Percentiles rank a stretch among this genome's conserved stretches.
phyloP scores from a whole-genome alignment of 2,329 filamentous ascomycete species.

The Coccinonectria pachysandricola region DNA sequence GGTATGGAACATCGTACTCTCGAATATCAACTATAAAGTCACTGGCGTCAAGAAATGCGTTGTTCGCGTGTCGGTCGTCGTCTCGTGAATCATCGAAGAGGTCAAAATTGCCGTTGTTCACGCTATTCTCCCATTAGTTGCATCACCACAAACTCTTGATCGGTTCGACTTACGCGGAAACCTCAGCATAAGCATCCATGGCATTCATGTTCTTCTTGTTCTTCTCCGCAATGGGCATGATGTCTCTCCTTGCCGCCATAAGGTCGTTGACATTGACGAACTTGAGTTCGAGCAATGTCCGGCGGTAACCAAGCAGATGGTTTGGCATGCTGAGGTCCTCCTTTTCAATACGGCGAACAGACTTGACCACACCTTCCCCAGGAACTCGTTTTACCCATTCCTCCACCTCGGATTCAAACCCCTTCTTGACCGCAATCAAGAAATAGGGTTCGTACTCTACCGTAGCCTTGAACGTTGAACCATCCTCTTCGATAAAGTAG shows the following conservation, averaged over 20 bases:
- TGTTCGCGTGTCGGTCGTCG: constrained; percentile 69
- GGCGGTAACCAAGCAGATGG: constrained; percentile 80
- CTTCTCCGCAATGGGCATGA: constrained; percentile 87
- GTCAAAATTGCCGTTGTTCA: constrained; percentile 75
- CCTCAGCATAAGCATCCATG: constrained; percentile 97
- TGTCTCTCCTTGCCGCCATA: constrained; percentile 69
- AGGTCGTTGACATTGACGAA: constrained; percentile 85
- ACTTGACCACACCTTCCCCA: constrained; percentile 73
- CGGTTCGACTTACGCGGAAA: constrained; percentile 58
- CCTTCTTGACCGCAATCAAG: constrained; percentile 77
- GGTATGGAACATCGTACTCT: constrained; percentile 98
- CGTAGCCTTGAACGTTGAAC: constrained; percentile 88
- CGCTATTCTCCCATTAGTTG: constrained; percentile 25
- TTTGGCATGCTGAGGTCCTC: constrained; percentile 94
- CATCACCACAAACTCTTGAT: background rate
- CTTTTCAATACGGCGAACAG: constrained; percentile 68
- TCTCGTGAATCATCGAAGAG: constrained; percentile 84
- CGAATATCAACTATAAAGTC: constrained; percentile 97
- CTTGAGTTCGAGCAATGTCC: constrained; percentile 76
- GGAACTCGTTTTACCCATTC: constrained; percentile 80
- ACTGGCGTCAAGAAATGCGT: constrained; percentile 73
- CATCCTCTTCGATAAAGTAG: constrained; percentile 89
- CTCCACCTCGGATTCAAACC: constrained; percentile 85
- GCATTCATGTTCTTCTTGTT: constrained; percentile 94
- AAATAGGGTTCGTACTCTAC: constrained; percentile 97